Conservation (phyloP, 805 yeast species). For the Saccharomycopsis javanensis region DNA sequence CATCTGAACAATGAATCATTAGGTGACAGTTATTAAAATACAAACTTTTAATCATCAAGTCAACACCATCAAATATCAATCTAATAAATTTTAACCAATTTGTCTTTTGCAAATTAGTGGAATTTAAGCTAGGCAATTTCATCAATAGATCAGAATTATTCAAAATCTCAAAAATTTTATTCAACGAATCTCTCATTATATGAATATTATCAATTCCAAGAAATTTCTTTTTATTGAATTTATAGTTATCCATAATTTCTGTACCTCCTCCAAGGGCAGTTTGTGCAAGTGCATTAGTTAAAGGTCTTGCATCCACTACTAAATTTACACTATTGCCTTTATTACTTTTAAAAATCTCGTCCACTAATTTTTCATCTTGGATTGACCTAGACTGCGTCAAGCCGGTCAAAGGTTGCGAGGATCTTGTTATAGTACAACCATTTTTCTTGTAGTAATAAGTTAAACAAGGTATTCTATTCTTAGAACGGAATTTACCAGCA, state of each 20-base stretch:
- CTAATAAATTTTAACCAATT: constrained; percentile 73
- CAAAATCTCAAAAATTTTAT: constrained; percentile 50
- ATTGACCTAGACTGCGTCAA: constrained; percentile 76
- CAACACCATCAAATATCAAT: constrained; percentile 63
- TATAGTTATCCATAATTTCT: constrained; percentile 82
- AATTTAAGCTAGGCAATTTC: constrained; percentile 40
- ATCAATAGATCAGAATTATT: constrained; percentile 57
- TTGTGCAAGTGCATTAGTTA: constrained; percentile 93
- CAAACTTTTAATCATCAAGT: constrained; percentile 69
- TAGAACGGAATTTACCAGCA: constrained; percentile 80
- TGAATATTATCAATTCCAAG: constrained; percentile 93
- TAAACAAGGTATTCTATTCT: constrained; percentile 72
- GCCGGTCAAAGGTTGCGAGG: constrained; percentile 91
- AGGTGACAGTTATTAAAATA: constrained; percentile 76
- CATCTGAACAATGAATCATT: constrained; percentile 91
- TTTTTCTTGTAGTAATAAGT: constrained; percentile 64
- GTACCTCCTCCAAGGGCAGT: constrained; percentile 98
- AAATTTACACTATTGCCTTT: constrained; percentile 36
- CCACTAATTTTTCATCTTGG: constrained; percentile 80
- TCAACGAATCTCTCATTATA: constrained; percentile 80
- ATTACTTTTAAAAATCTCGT: constrained; percentile 63
- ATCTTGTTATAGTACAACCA: constrained; percentile 73
- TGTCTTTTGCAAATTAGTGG: constrained; percentile 44
- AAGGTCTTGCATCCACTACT: constrained; percentile 85
- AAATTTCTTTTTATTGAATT: constrained; percentile 55